Evolutionary conservation across 1,284 basidiomycete species (phyloP).

Genomic region (Cutaneotrichosporon daszewskae): DNA sequence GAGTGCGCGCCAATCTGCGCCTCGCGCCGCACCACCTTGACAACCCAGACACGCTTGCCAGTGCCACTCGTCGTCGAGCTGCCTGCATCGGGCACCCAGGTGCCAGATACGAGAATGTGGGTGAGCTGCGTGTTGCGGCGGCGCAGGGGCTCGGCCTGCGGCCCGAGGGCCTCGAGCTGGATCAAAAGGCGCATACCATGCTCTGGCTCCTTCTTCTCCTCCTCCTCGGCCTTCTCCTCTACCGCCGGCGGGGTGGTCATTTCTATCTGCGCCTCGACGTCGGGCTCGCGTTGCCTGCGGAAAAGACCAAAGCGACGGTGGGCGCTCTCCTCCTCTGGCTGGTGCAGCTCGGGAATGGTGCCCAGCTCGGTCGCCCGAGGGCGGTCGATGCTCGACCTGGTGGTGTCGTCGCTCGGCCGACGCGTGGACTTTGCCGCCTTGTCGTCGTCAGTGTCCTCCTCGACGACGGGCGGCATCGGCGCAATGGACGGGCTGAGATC

Average conservation of each 20-base stretch:
- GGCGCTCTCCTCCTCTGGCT: slow-evolving; percentile 1
- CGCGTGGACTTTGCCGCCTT: slow-evolving; percentile 9
- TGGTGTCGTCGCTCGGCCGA: slow-evolving; percentile 22
- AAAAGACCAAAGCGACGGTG: slow-evolving; percentile 32
- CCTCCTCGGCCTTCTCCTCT: slow-evolving; percentile 33
- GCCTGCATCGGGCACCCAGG: slow-evolving; percentile 51
- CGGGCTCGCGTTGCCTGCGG: slow-evolving; percentile 24
- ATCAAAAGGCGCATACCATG: slow-evolving; percentile 71
- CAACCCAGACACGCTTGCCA: slow-evolving; percentile 64
- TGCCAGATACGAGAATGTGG: slow-evolving; percentile 73
- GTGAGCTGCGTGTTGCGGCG: slow-evolving; percentile 76
- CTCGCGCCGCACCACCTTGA: slow-evolving; percentile 81
- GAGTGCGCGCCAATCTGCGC: slow-evolving; percentile 75
- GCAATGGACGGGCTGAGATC: slow-evolving; percentile 39
- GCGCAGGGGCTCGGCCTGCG: slow-evolving; percentile 53
- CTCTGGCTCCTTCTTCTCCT: slow-evolving; percentile 51
- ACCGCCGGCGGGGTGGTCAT: slow-evolving; percentile 26
- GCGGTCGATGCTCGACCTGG: slow-evolving; percentile 21
- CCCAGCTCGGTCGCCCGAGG: slow-evolving; percentile 16
- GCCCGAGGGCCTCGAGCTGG: slow-evolving; percentile 67
- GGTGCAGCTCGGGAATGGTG: slow-evolving; percentile 25
- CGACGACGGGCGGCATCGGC: slow-evolving; percentile 16
- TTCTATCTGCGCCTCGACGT: slow-evolving; percentile 41
- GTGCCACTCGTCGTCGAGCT: slow-evolving; percentile 6
- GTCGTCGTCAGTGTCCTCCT: slow-evolving; percentile 9